Evolutionary conservation across 169 alveolate genomes (phyloP), one percentile per base, ranked within the genome.

Genomic region (Babesia gibsoni): DNA sequence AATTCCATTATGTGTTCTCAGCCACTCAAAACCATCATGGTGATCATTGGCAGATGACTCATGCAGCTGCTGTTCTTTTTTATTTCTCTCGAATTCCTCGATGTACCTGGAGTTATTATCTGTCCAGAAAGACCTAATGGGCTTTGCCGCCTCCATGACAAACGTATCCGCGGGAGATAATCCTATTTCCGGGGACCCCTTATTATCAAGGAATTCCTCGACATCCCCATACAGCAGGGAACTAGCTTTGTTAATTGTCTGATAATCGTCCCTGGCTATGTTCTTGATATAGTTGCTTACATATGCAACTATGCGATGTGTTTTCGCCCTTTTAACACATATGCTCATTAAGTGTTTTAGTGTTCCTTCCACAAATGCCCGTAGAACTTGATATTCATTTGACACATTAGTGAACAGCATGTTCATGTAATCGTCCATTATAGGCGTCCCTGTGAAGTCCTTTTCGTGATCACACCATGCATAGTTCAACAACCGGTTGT

Each of bases 381-480:
- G 46, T 35, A 61, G 33, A 14, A 3, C 32, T 2, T 61, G 30
- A 2, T 48, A 29, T 12, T 27, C 23, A 35, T n/a, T 46, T 2
- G 49, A 10, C 36, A 61, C 6, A 35, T 61, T 61, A 32, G 27
- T 29, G 9, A 30, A 4, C 49, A 61, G 43, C 23, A 29, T 30
- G 49, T 61, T 61, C 22, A 61, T 33, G 23, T 12, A 2, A 20
- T 43, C 61, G 48, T 61, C 72, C 72, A 61, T 61, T 12, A 61
- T 58, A 0, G 72, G 72, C 1, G 20, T 20, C 18, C 0, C 22
- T 4, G 25, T 18, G 29, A 29, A 61, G 32, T 42, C 72, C 22
- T 61, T 61, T 18, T 43, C 46, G 33, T 61, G 58, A 2, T 41
- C 9, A 35, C 72, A 43, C 72, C 72, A 61, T 4, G 22, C 46